Evolutionary conservation across 345 rosid species (phyloP), one percentile per base, ranked within the genome.

Genomic region (Arabis alpina): DNA sequence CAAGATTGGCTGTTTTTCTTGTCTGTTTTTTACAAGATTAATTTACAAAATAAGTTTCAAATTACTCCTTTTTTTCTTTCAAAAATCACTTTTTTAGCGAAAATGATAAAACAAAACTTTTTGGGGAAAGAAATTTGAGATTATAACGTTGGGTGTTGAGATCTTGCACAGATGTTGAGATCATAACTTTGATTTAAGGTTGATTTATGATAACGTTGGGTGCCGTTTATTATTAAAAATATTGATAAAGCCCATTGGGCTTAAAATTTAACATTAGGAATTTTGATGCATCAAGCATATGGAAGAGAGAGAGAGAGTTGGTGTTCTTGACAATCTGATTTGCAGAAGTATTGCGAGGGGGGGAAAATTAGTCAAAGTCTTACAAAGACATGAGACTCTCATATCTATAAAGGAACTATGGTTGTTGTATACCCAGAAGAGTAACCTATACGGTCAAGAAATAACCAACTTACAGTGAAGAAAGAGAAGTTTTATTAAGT

Each of bases 391-490:
- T 28, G 32, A 28, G 4, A 53, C 53, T 54, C 52, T 34, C 9
- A 67, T 53, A 67, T 67, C 71, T 67, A 14, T 54, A 67, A 42
- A 30, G 58, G 53, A 54, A 43, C 53, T 54, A 54, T 15, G 62
- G 11, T 54, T 54, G 44, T 24, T 43, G 62, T 54, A 54, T 67
- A 67, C 71, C 43, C 62, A 67, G 43, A 43, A 67, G 12, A 43
- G 34, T 54, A 67, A 43, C 42, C 71, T 67, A 44, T 67, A 67
- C 48, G 62, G 71, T 32, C 11, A 43, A 54, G 34, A 67, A 41
- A 55, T 32, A 37, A 58, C 73, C 30, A 63, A 71, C 34, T 83
- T 76, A 87, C 48, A 66, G 61, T 52, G 82, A 77, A 14, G 82
- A 44, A 27, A 85, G 80, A 69, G 49, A 27, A 42, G 84, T 72